phyloP scores from a whole-genome alignment of 2,329 filamentous ascomycete genomes.

The Aschersonia sp. region DNA sequence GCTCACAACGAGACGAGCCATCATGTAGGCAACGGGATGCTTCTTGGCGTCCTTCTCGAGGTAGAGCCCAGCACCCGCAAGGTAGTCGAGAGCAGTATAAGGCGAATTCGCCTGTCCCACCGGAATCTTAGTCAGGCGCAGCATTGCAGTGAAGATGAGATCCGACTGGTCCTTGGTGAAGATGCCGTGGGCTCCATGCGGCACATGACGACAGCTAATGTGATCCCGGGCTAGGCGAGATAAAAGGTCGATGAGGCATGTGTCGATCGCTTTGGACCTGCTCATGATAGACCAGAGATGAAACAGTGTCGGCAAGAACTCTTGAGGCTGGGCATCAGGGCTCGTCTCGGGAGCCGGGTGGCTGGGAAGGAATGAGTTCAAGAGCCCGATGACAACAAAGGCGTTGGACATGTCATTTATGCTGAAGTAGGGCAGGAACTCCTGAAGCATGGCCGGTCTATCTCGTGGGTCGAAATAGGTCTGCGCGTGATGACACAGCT shows the following conservation, averaged over 20 bases:
- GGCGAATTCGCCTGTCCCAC: conserved; percentile 92
- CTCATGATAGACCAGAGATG: conserved; percentile 92
- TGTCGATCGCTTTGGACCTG: conserved; percentile 75
- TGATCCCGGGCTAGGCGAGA: conserved; percentile 80
- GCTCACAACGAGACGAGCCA: conserved; percentile 86
- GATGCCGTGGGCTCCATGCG: conserved; percentile 76
- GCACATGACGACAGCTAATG: conserved; percentile 57
- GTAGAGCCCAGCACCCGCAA: conserved; percentile 70
- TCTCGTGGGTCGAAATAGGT: conserved; percentile 86
- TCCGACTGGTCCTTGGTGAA: conserved; percentile 88
- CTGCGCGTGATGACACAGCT: conserved; percentile 81
- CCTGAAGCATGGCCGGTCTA: conserved; percentile 66
- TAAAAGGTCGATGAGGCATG: conserved; percentile 77
- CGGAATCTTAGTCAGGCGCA: conserved; percentile 85
- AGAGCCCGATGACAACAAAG: conserved; percentile 77
- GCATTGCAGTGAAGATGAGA: conserved; percentile 79
- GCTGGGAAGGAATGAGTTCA: conserved; percentile 83
- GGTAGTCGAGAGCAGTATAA: conserved; percentile 74
- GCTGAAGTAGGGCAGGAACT: conserved; percentile 77
- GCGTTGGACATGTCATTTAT: conserved; percentile 85
- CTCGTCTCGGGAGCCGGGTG: conserved; percentile 58
- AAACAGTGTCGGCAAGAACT: conserved; percentile 88
- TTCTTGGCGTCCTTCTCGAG: conserved; percentile 89
- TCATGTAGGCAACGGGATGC: conserved; percentile 81
- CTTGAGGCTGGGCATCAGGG: conserved; percentile 67